Evolutionary conservation across 1,284 basidiomycete genomes (phyloP).

Genomic region (Farysia itapuensis): DNA sequence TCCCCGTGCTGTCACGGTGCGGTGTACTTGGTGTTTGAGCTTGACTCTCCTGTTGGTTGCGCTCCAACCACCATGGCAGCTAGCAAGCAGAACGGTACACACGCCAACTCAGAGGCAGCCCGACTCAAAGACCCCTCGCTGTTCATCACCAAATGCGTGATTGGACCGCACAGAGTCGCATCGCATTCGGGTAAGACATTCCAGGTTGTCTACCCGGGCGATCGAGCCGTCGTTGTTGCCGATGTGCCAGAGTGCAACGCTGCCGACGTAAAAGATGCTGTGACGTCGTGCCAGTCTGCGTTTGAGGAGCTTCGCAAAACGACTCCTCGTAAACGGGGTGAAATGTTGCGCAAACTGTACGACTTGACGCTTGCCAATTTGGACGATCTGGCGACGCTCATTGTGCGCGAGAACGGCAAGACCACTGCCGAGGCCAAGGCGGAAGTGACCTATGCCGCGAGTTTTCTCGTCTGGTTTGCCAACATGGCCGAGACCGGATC

Average conservation of each 20-base stretch:
- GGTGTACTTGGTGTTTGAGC: too few species aligned
- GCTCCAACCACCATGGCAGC: too few species aligned
- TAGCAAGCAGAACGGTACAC: too few species aligned
- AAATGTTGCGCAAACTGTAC: constrained; percentile 25
- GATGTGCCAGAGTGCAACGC: constrained; percentile 21
- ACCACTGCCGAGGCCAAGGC: constrained; percentile 25
- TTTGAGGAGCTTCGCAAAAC: constrained; percentile 12
- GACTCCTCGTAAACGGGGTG: constrained; percentile 14
- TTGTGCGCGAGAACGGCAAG: constrained; percentile 38
- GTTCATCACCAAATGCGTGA: constrained; percentile 17
- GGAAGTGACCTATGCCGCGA: constrained; percentile 28
- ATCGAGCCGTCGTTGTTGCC: constrained; percentile 7
- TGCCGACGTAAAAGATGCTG: constrained; percentile 16
- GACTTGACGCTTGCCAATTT: constrained; percentile 23
- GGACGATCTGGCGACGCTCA: constrained; percentile 28
- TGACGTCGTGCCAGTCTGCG: constrained; percentile 8
- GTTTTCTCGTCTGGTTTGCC: constrained; percentile 22
- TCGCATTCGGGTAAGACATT: constrained; percentile 18
- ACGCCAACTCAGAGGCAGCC: constrained; percentile 13
- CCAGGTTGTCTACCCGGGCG: constrained; percentile 17
- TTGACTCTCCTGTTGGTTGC: too few species aligned
- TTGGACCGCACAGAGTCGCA: constrained; percentile 11
- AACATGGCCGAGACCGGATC: constrained; percentile 16
- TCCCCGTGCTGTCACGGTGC: too few species aligned
- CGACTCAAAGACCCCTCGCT: constrained; percentile 21